These are phyloP conservation scores for Aspergillus sp. DNA, from an alignment of 2,329 filamentous ascomycete species.

Conservation along the genomic window DNA sequence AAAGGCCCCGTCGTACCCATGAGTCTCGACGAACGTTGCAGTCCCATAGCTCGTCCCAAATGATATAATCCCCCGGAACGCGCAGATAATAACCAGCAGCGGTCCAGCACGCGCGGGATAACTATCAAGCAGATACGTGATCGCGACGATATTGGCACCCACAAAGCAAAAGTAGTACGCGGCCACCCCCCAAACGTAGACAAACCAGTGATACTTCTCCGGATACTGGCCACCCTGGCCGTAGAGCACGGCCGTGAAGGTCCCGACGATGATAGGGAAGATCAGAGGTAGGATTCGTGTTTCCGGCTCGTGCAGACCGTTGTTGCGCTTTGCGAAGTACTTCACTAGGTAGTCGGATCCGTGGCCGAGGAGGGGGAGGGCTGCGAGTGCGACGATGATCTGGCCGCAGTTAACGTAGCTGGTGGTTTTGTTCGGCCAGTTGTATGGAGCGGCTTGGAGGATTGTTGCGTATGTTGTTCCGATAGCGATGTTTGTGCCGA, in stretches of 20 bases:
- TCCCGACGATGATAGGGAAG: slow-evolving; percentile 40
- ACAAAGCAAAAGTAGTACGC: slow-evolving; percentile 30
- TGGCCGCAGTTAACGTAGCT: slow-evolving; percentile 43
- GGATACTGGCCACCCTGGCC: slow-evolving; percentile 39
- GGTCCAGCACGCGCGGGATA: slow-evolving; percentile 46
- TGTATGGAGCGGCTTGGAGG: slow-evolving; percentile 36
- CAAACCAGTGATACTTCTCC: slow-evolving; percentile 26
- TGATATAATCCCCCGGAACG: slow-evolving; percentile 47
- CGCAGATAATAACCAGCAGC: slow-evolving; percentile 47
- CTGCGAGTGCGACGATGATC: slow-evolving; percentile 39
- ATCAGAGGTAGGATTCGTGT: slow-evolving; percentile 35
- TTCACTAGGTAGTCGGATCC: slow-evolving; percentile 41
- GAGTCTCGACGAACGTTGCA: slow-evolving; percentile 20
- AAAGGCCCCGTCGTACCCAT: slow-evolving; percentile 37
- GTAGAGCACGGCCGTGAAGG: slow-evolving; percentile 40
- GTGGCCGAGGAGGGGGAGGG: slow-evolving; percentile 40
- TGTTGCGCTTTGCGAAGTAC: slow-evolving; percentile 34
- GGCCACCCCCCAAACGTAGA: slow-evolving; percentile 22
- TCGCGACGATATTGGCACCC: slow-evolving; percentile 45
- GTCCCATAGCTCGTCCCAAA: slow-evolving; percentile 46
- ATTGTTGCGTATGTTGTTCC: slow-evolving; percentile 44
- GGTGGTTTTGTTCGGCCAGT: slow-evolving; percentile 35
- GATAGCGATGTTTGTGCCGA: slow-evolving; percentile 46
- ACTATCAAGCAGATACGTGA: slow-evolving; percentile 47
- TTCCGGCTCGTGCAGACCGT: slow-evolving; percentile 45